Conservation (phyloP, 2,329 filamentous ascomycete species). For the Talaromyces sp. region DNA sequence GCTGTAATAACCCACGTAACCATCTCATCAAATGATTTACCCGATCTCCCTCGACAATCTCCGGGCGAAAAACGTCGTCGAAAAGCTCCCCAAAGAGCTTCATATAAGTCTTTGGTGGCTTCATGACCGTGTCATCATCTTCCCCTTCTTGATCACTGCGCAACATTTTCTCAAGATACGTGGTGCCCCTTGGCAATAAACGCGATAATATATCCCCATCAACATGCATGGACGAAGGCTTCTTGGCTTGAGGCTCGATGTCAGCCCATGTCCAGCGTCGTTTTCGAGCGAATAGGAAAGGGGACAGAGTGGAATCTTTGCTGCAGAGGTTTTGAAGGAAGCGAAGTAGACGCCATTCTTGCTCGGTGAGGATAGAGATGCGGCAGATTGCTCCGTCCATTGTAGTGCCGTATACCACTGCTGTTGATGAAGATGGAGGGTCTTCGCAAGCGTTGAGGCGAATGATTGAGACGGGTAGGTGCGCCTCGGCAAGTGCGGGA, state of each 20-base stretch:
- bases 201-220: constrained; percentile 63
- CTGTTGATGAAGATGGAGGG: constrained; percentile 13
- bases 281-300: constrained; percentile 43
- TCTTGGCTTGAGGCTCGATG: constrained; percentile 41
- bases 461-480: constrained; percentile 35
- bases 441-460: constrained; percentile 27
- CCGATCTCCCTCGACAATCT: constrained; percentile 22
- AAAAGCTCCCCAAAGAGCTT: constrained; percentile 47
- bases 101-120: constrained; percentile 27
- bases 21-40: constrained; percentile 32
- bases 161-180: constrained; percentile 33
- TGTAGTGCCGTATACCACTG: constrained; percentile 61
- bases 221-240: constrained; percentile 58
- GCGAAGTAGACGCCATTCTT: constrained; percentile 65
- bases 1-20: constrained; percentile 33
- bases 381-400: constrained; percentile 68
- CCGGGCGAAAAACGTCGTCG: constrained; percentile 18
- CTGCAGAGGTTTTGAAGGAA: constrained; percentile 69
- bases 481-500: constrained; percentile 29
- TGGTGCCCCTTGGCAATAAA: constrained; percentile 47
- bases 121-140: neutral
- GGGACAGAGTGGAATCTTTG: constrained; percentile 48
- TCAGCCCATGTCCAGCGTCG: constrained; percentile 28
- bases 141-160: constrained; percentile 21
- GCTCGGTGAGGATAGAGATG: constrained; percentile 62